A percentile compares a stretch with the other conserved stretches of the same genome.
Evolutionary conservation across 331 rosid species (phyloP).

Genomic region (Telfairia occidentalis): DNA sequence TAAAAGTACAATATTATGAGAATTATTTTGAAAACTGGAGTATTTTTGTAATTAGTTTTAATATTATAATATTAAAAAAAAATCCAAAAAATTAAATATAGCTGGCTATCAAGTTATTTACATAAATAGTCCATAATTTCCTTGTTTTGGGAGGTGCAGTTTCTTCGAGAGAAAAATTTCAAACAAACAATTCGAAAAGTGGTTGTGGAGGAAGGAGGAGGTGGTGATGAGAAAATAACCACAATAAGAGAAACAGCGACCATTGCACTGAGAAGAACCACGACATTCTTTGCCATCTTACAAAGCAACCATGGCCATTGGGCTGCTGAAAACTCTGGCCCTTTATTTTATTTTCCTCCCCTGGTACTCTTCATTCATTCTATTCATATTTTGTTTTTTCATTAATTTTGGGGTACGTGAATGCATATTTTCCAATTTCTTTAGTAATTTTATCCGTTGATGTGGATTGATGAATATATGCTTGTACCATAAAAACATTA

Average conservation of each 20-base stretch:
- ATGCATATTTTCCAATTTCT: too few relatives aligned
- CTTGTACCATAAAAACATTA: too few relatives aligned
- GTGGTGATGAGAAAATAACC: not conserved
- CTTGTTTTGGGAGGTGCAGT: not conserved
- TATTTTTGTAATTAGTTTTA: too few relatives aligned
- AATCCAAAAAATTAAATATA: too few relatives aligned
- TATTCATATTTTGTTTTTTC: not conserved
- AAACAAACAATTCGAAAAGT: not conserved
- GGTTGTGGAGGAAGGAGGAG: not conserved
- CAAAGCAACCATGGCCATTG: conserved; percentile 3
- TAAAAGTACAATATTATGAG: too few relatives aligned
- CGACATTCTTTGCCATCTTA: not conserved
- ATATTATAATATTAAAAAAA: too few relatives aligned
- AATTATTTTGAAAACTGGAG: too few relatives aligned
- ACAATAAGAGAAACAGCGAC: not conserved
- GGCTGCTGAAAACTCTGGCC: conserved; percentile 7
- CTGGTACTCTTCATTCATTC: not conserved
- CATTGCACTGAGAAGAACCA: not conserved
- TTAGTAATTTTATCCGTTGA: too few relatives aligned
- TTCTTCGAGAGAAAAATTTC: not conserved
- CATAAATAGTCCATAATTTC: too few relatives aligned
- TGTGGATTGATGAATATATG: too few relatives aligned
- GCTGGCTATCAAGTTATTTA: too few relatives aligned
- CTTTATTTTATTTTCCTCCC: not conserved
- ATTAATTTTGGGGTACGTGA: too few relatives aligned